These are phyloP conservation scores for Diplodia scrobiculata DNA, from an alignment of 2,329 filamentous ascomycete genomes.

Conservation along the genomic window DNA sequence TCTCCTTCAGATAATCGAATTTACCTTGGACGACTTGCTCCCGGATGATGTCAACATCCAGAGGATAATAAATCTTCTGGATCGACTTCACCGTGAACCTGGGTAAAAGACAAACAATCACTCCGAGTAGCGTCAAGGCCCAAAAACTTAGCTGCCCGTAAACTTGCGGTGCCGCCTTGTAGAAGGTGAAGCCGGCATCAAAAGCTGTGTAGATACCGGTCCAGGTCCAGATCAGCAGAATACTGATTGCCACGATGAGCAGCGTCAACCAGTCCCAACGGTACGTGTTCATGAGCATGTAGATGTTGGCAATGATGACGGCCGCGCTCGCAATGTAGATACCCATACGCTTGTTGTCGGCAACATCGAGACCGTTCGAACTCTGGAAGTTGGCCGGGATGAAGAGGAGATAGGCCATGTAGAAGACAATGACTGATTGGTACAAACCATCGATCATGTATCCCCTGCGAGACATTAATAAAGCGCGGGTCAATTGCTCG, in stretches of 20 bases:
- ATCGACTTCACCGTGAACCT: constrained; percentile 82
- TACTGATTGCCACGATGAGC: constrained; percentile 78
- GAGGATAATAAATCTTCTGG: constrained; percentile 92
- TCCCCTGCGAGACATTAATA: constrained; percentile 47
- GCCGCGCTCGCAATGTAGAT: constrained; percentile 82
- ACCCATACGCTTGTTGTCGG: constrained; percentile 81
- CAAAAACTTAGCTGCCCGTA: constrained; percentile 85
- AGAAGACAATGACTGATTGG: constrained; percentile 92
- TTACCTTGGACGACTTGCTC: constrained; percentile 84
- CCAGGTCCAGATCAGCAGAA: constrained; percentile 90
- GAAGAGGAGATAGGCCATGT: constrained; percentile 84
- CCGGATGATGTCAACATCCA: constrained; percentile 90
- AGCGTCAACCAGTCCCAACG: constrained; percentile 97
- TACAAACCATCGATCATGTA: constrained; percentile 97
- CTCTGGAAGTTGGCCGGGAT: constrained; percentile 68
- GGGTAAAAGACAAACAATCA: constrained; percentile 80
- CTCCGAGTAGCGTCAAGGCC: constrained; percentile 76
- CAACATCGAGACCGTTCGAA: constrained; percentile 71
- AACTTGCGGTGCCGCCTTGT: constrained; percentile 73
- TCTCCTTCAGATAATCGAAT: constrained; percentile 71
- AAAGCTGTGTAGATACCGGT: constrained; percentile 81
- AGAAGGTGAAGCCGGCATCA: constrained; percentile 65
- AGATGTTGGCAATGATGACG: constrained; percentile 86
- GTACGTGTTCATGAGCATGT: constrained; percentile 94
- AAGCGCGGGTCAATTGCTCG: not conserved